Percentiles rank a stretch among this genome's conserved stretches.
Conservation (phyloP, 2,329 filamentous ascomycete genomes). For the Xylariaceae sp. region DNA sequence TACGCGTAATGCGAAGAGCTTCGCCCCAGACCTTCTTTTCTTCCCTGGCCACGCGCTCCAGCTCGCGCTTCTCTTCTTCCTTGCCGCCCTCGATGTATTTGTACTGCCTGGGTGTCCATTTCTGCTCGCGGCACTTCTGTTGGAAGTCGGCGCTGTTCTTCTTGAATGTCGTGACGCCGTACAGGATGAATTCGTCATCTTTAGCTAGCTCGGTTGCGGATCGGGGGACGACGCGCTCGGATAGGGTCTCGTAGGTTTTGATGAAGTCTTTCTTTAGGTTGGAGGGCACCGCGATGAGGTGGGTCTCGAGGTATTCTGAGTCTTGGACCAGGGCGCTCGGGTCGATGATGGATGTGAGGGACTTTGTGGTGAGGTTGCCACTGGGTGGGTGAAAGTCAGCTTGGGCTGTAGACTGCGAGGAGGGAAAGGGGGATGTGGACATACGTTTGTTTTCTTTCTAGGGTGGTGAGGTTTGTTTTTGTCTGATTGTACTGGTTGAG, state of each 20-base stretch:
- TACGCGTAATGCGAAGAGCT: constrained; percentile 77
- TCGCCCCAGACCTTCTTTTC: constrained; percentile 93
- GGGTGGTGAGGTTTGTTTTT: constrained; percentile 75
- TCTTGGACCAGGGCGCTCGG: constrained; percentile 77
- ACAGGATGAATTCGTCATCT: constrained; percentile 87
- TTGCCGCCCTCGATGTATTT: constrained; percentile 86
- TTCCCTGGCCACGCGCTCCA: constrained; percentile 76
- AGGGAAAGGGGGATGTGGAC: constrained; percentile 25
- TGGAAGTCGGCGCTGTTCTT: constrained; percentile 84
- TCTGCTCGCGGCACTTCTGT: constrained; percentile 85
- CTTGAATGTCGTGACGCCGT: constrained; percentile 88
- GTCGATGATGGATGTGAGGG: constrained; percentile 82
- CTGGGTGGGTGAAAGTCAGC: constrained; percentile 38
- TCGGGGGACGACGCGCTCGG: constrained; percentile 89
- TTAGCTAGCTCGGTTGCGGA: constrained; percentile 75
- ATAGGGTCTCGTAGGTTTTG: constrained; percentile 80
- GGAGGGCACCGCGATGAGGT: constrained; percentile 83
- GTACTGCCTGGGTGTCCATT: constrained; percentile 93
- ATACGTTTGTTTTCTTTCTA: constrained; percentile 86
- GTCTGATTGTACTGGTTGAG: constrained; percentile 91
- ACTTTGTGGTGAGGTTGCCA: constrained; percentile 91
- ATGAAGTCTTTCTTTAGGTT: constrained; percentile 82
- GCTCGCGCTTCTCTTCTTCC: constrained; percentile 84
- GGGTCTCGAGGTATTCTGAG: constrained; percentile 95
- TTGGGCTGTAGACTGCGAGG: constrained; percentile 1